Percentiles rank a stretch among this genome's conserved stretches.
Conservation (phyloP, 768 basidiomycete genomes). For the Mycena rebaudengoi region DNA sequence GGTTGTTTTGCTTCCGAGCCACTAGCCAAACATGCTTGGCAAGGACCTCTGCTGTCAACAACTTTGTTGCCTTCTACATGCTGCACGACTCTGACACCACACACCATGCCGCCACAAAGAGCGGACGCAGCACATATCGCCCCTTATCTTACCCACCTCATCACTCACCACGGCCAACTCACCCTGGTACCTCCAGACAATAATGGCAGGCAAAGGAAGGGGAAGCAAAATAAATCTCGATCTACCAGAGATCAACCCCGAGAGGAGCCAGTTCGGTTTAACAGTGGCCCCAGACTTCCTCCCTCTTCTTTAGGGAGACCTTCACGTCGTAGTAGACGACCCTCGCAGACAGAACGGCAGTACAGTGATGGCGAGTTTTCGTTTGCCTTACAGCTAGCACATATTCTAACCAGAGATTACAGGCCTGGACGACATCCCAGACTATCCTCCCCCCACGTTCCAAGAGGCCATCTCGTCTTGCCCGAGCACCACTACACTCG, state of each 20-base stretch:
- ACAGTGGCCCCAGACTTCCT: constrained; percentile 48
- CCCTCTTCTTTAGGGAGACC: constrained; percentile 5
- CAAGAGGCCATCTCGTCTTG: constrained; percentile 68
- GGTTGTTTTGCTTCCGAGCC: constrained; percentile 6
- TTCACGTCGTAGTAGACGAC: not conserved
- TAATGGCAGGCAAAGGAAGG: constrained; percentile 55
- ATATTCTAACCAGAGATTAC: constrained; percentile 35
- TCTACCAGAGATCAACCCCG: constrained; percentile 44
- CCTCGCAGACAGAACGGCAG: constrained; percentile 5
- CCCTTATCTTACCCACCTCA: constrained; percentile 67
- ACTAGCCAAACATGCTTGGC: not conserved
- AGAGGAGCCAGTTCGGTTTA: constrained; percentile 57
- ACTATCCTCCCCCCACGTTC: constrained; percentile 81
- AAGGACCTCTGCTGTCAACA: not conserved
- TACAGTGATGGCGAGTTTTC: constrained; percentile 16
- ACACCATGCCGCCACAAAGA: constrained; percentile 51
- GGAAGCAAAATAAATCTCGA: constrained; percentile 53
- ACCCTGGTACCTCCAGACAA: constrained; percentile 61
- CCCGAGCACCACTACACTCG: constrained; percentile 51
- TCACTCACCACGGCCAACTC: constrained; percentile 62
- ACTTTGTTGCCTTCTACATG: constrained; percentile 14
- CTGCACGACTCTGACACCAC: constrained; percentile 21
- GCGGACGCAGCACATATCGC: constrained; percentile 60
- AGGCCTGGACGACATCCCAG: constrained; percentile 47
- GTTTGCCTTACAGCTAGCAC: constrained; percentile 15